Percentiles rank a stretch among this genome's conserved stretches.
Conservation (phyloP, 176 grass and related monocot species). For the Oryza coarctata region DNA sequence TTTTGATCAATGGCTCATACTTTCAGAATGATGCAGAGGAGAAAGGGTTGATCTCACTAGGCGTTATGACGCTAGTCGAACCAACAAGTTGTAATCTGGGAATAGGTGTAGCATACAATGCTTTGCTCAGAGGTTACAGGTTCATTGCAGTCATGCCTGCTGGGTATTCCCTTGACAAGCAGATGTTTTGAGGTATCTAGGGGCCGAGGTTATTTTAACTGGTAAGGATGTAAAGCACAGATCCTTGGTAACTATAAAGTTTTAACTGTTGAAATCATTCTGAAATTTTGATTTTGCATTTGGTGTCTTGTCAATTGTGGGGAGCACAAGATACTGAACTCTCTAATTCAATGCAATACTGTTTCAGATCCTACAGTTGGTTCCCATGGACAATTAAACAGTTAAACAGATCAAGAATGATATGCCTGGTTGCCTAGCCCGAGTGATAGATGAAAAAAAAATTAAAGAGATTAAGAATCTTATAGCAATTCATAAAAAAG, state of each 20-base stretch:
- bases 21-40: constrained; percentile 73
- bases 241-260: background rate
- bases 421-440: too few species aligned
- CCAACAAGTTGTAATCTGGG: constrained; percentile 67
- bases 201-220: constrained; percentile 59
- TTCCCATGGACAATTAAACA: constrained; percentile 39
- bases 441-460: too few species aligned
- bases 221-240: constrained; percentile 30
- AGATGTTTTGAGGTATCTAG: constrained; percentile 70
- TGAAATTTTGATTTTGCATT: background rate
- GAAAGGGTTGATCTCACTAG: constrained; percentile 65
- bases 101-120: constrained; percentile 45
- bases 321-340: background rate
- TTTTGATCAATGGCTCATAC: background rate
- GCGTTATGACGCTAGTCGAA: constrained; percentile 60
- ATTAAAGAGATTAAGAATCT: too few species aligned
- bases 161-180: constrained; percentile 63
- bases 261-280: background rate
- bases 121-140: constrained; percentile 61
- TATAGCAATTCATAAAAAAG: too few species aligned
- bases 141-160: constrained; percentile 68
- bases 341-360: background rate
- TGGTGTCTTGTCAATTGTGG: background rate
- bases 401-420: constrained; percentile 58
- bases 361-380: constrained; percentile 61